Evolutionary conservation across 768 basidiomycete species (phyloP), one percentile per base, ranked within the genome.

Genomic region (Phylloporus sp.): DNA sequence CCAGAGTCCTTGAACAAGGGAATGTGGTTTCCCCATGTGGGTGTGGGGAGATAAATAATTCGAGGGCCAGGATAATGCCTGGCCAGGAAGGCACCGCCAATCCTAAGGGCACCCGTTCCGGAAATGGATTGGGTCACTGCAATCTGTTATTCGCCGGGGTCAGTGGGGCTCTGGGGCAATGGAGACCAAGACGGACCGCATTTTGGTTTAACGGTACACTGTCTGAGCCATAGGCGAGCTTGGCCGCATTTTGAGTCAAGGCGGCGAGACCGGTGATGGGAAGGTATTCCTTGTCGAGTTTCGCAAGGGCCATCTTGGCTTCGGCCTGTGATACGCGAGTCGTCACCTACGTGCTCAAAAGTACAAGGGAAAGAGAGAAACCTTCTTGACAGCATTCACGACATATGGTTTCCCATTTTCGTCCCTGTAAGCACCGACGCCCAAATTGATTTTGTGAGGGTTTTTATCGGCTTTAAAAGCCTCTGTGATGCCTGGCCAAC

Each of bases 21-120:
- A 39, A 84, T 88, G 63, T 99, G 96, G 74, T 97, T 96, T 20
- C 94, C 94, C 96, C 96, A 99, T 5, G 95, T 90, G 9, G 96
- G 96, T 11, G 75, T 73, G 27, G 96, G 95, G 39, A 98, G 76
- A 71, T 96, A 97, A 59, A 97, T 89, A 34, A 78, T 77, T 70
- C 90, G 90, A 47, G 87, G 71, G 64, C 90, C 78, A 33, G 88
- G 88, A 63, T 92, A 94, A 66, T 91, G 89, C 32, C 86, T 84
- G 20, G 82, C 85, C 27, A 98, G 70, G 78, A 99, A 98, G 24
- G 86, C 85, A 53, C 84, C 92, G 40, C 93, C 96, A 66, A 98
- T 90, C 58, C 96, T 81, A 54, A 97, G 86, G 36, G 96, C 96
- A 57, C 96, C 96, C 11, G 96, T 99, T 13, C 96, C 96, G 23